Base-by-base conservation (phyloP, 805 yeast genomes). In the Yamadazyma sp. region DNA sequence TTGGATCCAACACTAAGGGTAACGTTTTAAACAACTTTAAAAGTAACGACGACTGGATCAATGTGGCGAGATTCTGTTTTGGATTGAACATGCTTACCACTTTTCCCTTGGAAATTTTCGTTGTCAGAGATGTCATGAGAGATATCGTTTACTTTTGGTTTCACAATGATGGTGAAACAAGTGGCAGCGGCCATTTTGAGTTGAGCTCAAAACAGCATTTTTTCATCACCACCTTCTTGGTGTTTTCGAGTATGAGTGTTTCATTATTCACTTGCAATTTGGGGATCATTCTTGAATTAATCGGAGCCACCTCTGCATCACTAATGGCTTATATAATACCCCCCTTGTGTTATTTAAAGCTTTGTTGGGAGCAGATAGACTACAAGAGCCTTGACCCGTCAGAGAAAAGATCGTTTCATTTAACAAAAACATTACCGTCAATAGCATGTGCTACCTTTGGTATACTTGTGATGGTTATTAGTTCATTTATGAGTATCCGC, bases 41-140 rank as follows among this genome's bases (percentile, higher is more conserved):
- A 5, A 70, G 78, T 32, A 74, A 77, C 53, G 95, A 89, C 53
- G 60, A 72, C 45, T 69, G 83, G 60, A 85, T 85, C 32, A 91
- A 90, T 50, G 66, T 91, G 24, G 97, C 98, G 0, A 72, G 98
- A 37, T 76, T 90, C 46, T 86, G 96, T 49, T 89, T 89, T 57
- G 96, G 96, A 0, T 69, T 89, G 51, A 89, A 89, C 53, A 89
- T 89, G 96, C 67, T 89, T 34, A 89, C 96, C 0, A 89, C 96
- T 0, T 81, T 85, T 47, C 98, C 98, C 0, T 59, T 90, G 36
- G 98, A 90, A 58, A 77, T 90, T 0, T 90, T 89, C 57, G 98
- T 91, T 2, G 80, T 93, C 21, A 66, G 97, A 45, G 95, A 90
- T 48, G 95, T 90, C 1, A 58, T 86, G n/a, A 73, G 78, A 42